Conservation (phyloP, 345 rosid genomes). For the Eutrema japonicum region DNA sequence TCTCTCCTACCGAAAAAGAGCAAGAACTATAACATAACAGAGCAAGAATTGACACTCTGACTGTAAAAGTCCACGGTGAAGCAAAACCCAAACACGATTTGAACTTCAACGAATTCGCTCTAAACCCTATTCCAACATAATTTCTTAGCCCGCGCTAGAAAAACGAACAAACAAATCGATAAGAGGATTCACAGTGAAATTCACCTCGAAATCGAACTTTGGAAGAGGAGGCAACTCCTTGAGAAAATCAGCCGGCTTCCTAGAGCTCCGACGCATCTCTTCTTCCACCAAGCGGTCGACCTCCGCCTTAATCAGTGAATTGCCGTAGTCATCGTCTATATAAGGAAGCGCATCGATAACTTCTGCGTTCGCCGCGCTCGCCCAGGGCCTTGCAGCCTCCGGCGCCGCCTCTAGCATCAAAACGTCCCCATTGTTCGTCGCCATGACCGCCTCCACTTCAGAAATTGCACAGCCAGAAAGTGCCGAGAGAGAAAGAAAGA, state of each 20-base stretch:
- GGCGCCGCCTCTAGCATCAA: constrained; percentile 86
- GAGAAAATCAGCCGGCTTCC: constrained; percentile 89
- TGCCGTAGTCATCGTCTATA: constrained; percentile 89
- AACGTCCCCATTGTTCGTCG: constrained; percentile 55
- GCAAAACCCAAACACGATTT: constrained; percentile 1
- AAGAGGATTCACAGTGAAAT: constrained; percentile 3
- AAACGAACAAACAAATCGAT: constrained; percentile 24
- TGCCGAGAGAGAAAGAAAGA: background rate
- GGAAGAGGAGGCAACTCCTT: constrained; percentile 79
- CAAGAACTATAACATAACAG: constrained; percentile 21
- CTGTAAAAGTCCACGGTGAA: background rate
- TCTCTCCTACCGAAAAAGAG: background rate
- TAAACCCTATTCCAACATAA: constrained; percentile 24
- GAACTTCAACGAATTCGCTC: background rate
- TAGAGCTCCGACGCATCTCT: constrained; percentile 93
- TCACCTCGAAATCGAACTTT: constrained; percentile 71
- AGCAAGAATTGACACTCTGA: background rate
- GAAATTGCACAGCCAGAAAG: constrained; percentile 25
- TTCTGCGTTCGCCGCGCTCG: constrained; percentile 62
- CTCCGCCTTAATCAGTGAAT: constrained; percentile 74
- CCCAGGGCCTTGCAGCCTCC: constrained; percentile 68
- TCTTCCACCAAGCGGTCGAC: constrained; percentile 91
- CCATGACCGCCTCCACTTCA: constrained; percentile 33
- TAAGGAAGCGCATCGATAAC: constrained; percentile 90
- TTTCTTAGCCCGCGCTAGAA: background rate